These are phyloP conservation scores for Domatiomyces globalis DNA, from an alignment of 2,329 filamentous ascomycete species.

Conservation along the genomic window DNA sequence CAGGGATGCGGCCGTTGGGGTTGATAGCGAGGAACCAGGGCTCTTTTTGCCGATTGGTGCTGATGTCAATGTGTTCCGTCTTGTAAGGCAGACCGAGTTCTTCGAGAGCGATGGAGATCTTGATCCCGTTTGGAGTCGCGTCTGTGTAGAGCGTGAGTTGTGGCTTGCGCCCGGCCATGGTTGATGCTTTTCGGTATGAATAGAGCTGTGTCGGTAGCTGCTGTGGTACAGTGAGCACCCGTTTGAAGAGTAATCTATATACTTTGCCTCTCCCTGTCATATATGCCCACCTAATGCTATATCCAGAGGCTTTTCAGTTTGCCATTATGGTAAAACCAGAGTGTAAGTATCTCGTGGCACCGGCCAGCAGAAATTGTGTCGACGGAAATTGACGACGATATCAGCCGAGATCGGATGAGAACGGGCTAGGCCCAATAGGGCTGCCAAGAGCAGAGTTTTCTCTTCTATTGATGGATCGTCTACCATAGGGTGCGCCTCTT, in stretches of 20 bases:
- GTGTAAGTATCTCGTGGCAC: no score
- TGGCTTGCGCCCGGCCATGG: not conserved
- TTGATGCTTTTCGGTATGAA: not conserved
- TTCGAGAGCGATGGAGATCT: slow-evolving; percentile 73
- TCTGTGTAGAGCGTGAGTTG: slow-evolving; percentile 68
- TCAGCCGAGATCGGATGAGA: no score
- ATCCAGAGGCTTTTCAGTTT: no score
- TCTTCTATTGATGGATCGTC: no score
- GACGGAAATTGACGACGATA: no score
- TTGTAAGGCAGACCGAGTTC: slow-evolving; percentile 49
- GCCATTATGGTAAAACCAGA: no score
- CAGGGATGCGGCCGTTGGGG: slow-evolving; percentile 78
- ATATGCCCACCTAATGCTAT: no score
- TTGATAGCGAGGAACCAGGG: slow-evolving; percentile 85
- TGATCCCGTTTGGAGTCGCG: slow-evolving; percentile 79
- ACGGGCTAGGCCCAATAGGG: no score
- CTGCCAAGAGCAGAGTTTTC: no score
- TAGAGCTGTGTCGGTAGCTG: not conserved
- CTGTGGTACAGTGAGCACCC: not conserved
- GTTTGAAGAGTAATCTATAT: not conserved
- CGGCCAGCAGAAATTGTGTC: no score
- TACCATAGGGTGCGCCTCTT: no score
- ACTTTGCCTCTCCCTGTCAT: not conserved
- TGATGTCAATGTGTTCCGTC: slow-evolving; percentile 28
- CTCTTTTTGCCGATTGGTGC: slow-evolving; percentile 64